These are phyloP conservation scores for Phlyctochytrium bullatum DNA, from an alignment of 192 early-diverging fungal species.

Conservation along the genomic window DNA sequence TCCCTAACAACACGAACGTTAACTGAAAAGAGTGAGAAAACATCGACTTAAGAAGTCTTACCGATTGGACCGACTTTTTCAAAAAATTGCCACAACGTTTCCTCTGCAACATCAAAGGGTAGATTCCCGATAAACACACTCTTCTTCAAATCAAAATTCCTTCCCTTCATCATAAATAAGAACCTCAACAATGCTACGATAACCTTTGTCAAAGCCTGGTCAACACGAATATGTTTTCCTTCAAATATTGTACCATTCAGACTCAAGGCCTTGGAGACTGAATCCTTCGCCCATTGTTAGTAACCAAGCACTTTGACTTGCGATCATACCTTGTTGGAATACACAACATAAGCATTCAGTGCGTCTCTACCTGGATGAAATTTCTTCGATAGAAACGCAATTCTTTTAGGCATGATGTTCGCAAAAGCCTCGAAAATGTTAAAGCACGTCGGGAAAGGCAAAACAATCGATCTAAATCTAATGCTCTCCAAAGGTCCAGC, in stretches of 20 bases:
- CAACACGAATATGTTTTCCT: conserved; percentile 87
- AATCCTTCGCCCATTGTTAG: conserved; percentile 21
- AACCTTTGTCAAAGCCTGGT: conserved; percentile 32
- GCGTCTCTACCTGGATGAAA: conserved; percentile 81
- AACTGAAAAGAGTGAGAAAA: conserved; percentile 42
- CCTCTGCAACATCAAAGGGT: conserved; percentile 51
- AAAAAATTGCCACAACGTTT: conserved; percentile 45
- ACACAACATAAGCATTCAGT: conserved; percentile 92
- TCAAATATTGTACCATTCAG: conserved; percentile 81
- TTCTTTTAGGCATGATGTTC: conserved; percentile 69
- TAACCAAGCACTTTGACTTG: background rate
- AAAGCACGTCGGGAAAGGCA: background rate
- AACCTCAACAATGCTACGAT: background rate
- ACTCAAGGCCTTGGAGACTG: conserved; percentile 58
- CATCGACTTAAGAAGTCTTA: conserved; percentile 9
- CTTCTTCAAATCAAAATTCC: conserved; percentile 65
- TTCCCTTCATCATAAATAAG: background rate
- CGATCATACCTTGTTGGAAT: conserved; percentile 34
- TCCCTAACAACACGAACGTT: conserved; percentile 86
- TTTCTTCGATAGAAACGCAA: conserved; percentile 78
- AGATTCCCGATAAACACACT: conserved; percentile 60
- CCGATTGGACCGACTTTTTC: conserved; percentile 48
- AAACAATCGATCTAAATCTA: conserved; percentile 87
- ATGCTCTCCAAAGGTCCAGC: conserved; percentile 79
- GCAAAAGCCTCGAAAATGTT: conserved; percentile 48